Evolutionary conservation across 2,329 filamentous ascomycete genomes (phyloP), one percentile per base, ranked within the genome.

Genomic region (Botrytis medusae): DNA sequence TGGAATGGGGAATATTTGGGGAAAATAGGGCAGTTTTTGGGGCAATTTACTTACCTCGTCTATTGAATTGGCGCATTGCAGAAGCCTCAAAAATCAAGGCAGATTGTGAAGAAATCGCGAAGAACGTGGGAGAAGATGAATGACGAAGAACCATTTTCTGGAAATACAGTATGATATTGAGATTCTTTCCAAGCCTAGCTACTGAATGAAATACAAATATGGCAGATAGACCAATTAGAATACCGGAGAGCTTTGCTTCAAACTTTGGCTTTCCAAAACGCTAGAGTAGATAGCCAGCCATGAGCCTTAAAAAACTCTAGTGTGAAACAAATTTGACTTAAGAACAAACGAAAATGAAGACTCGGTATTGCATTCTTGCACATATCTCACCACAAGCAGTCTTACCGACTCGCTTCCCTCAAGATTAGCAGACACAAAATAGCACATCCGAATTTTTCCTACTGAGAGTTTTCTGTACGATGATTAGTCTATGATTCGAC

Each of bases 381-480:
- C 0, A 2, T n/a, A 54, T 54, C 25, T 54, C 12, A 54, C 48
- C 48, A 54, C 0, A 51, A 51, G 48, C 25, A 51, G 48, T n/a
- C 48, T 51, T 16, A n/a, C 2, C 5, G 12, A 54, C 5, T n/a
- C 5, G 48, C 16, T 54, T n/a, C 48, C 25, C 48, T 5, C n/a
- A 25, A 54, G 14, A 25, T 54, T 12, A 54, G 14, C 48, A 2
- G 48, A n/a, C 12, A 16, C 14, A 12, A 54, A 54, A n/a, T 16
- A 2, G 12, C 5, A 16, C 0, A 54, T 16, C 7, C 48, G 25
- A 12, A 16, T 51, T 51, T 2, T n/a, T 5, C 48, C 25, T 3
- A 6, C 12, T n/a, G 14, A n/a, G 14, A 51, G 4, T 0, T 14
- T n/a, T 51, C 48, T n/a, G 10, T 3, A 12, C 2, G 14, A 1